Evolutionary conservation across 176 grass and related monocot genomes (phyloP), one percentile per base, ranked within the genome.

Genomic region (Ananas comosus): DNA sequence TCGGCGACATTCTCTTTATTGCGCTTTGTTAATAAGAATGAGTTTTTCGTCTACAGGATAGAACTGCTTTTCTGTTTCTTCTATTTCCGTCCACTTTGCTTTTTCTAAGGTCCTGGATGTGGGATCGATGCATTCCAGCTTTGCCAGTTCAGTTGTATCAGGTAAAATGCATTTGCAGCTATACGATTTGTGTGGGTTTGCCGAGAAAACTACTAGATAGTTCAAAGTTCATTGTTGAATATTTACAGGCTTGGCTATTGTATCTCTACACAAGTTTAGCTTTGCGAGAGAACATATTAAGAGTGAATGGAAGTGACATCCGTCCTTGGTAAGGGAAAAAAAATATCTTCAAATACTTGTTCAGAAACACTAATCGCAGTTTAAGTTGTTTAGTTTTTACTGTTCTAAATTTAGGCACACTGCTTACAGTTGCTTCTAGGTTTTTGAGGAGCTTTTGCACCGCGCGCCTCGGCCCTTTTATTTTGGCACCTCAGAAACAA

Each of bases 81-180:
- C 70, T 88, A 78, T 97, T 97, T 63, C 94, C 94, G 1, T 79
- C 76, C 63, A 77, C 85, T 78, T 73, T 99, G 21, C 84, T 99
- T 83, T 70, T 88, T 72, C 77, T 99, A 67, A 77, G 94, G 59
- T 80, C 80, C 69, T 93, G 87, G 84, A 64, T 92, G 69, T 99
- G 94, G 94, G 72, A 87, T 67, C 87, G 83, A 63, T 99, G 94
- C 72, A 80, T 99, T 78, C 89, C 94, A 70, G 87, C 82, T 61
- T 83, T 93, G 80, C 89, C 94, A 70, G 94, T 93, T 69, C 94
- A 97, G 80, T 72, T 97, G 69, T 99, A 99, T 64, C 94, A 99
- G 89, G 94, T 99, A 83, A 76, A 83, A 25, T 25, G 24, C 21
- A 65, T 49, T 48, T 64, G 13, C 53, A 28, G 28, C 12, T 51